Percentiles rank a stretch among this genome's conserved stretches.
Evolutionary conservation across 2,329 filamentous ascomycete genomes (phyloP).

Genomic region (Cephalotrichum gorgonifer): DNA sequence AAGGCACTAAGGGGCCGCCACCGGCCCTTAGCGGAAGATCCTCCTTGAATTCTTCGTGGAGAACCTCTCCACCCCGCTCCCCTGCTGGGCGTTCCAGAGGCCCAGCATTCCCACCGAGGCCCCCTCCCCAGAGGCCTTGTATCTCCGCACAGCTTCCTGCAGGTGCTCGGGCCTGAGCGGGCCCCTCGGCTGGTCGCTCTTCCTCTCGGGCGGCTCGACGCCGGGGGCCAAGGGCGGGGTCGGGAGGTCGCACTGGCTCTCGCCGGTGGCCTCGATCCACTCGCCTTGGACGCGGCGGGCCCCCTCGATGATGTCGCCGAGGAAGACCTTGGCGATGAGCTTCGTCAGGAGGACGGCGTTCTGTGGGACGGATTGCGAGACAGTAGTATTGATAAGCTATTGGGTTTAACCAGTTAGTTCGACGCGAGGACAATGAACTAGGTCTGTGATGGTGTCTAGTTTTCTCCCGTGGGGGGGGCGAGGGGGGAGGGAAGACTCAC

Average conservation of each 20-base stretch:
- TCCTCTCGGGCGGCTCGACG: not conserved
- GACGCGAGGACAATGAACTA: no score
- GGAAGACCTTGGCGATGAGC: slow-evolving; percentile 66
- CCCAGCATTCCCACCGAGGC: slow-evolving; percentile 50
- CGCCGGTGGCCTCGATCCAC: slow-evolving; percentile 50
- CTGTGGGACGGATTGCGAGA: slow-evolving; percentile 66
- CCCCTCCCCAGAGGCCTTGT: slow-evolving; percentile 52
- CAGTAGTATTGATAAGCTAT: slow-evolving; percentile 69
- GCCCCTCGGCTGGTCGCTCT: slow-evolving; percentile 26
- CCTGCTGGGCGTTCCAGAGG: slow-evolving; percentile 51
- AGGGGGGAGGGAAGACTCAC: slow-evolving; percentile 26
- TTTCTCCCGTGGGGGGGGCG: no score
- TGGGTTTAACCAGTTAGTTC: not conserved
- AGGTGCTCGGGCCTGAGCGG: slow-evolving; percentile 67
- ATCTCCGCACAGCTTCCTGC: slow-evolving; percentile 60
- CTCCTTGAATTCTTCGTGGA: slow-evolving; percentile 39
- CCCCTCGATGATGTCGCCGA: slow-evolving; percentile 64
- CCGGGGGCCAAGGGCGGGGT: slow-evolving; percentile 24
- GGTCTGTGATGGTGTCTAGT: slow-evolving; percentile 5
- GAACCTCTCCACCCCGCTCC: slow-evolving; percentile 50
- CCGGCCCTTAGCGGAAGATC: slow-evolving; percentile 37
- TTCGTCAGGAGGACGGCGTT: slow-evolving; percentile 68
- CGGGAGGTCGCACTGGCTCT: slow-evolving; percentile 44
- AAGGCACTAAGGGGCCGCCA: not conserved
- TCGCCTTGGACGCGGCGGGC: slow-evolving; percentile 62